Evolutionary conservation across 305 asterid genomes (phyloP).

Genomic region (Fraxinus xanthoxyloides): DNA sequence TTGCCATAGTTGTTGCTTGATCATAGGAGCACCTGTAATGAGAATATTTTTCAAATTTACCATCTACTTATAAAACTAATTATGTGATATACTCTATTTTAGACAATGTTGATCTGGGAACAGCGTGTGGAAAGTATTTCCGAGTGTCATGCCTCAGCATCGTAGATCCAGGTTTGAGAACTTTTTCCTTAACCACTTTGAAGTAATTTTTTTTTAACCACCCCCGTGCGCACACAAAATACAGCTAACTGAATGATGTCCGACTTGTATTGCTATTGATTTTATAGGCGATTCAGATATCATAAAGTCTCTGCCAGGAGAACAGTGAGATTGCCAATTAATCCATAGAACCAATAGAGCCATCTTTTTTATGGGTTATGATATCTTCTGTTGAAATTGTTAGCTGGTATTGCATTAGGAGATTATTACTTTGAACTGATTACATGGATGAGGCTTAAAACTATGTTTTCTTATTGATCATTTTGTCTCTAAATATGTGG

Average conservation of each 20-base stretch:
- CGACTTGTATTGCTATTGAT: background rate
- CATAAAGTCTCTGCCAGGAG: constrained; percentile 55
- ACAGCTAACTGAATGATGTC: background rate
- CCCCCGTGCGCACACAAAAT: too few relatives aligned
- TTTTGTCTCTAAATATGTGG: background rate
- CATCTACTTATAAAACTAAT: background rate
- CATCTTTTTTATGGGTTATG: constrained; percentile 4
- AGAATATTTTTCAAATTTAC: background rate
- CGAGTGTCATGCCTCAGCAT: constrained; percentile 74
- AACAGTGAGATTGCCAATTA: constrained; percentile 32
- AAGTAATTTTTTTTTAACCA: background rate
- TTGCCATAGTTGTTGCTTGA: background rate
- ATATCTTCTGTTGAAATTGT: background rate
- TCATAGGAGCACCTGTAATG: background rate
- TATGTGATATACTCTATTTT: background rate
- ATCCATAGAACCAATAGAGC: background rate
- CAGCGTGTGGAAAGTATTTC: constrained; percentile 59
- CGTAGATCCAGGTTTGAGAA: constrained; percentile 53
- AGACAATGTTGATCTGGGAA: constrained; percentile 77
- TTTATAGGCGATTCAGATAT: constrained; percentile 66
- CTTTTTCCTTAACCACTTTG: background rate
- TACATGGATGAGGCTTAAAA: background rate
- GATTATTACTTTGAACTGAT: background rate
- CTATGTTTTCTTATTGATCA: background rate
- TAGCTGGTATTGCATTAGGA: background rate